phyloP scores from a whole-genome alignment of 73 alveolate genomes.

The Paramecium primaurelia region DNA sequence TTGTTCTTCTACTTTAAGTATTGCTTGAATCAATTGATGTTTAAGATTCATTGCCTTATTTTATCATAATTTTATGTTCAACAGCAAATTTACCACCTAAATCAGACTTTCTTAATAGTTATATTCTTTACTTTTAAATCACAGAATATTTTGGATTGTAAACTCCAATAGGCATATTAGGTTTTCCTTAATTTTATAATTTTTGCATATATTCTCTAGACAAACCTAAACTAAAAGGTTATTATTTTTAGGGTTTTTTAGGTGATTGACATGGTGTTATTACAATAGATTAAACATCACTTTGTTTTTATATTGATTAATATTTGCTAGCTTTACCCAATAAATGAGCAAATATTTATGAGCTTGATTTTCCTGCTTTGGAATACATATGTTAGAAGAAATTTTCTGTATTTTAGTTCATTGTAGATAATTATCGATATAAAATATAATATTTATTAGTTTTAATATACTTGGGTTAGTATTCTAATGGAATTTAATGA shows the following conservation, averaged over 20 bases:
- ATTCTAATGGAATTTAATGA: neutral
- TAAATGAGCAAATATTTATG: neutral
- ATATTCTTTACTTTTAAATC: neutral
- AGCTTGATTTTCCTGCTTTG: neutral
- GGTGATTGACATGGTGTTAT: neutral
- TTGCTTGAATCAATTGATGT: neutral
- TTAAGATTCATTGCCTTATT: neutral
- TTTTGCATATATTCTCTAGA: neutral
- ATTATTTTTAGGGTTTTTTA: neutral
- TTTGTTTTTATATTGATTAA: neutral
- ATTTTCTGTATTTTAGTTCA: neutral
- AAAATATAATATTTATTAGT: neutral
- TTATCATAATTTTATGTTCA: neutral
- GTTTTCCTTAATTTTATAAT: neutral
- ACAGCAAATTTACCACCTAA: neutral
- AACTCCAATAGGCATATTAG: neutral
- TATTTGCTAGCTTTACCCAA: neutral
- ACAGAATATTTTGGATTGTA: neutral
- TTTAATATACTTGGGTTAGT: neutral
- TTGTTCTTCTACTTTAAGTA: neutral
- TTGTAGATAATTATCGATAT: neutral
- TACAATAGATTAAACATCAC: neutral
- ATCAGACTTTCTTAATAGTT: constrained; percentile 17
- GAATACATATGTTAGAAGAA: neutral
- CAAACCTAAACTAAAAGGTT: neutral